Conservation (phyloP, 2,329 filamentous ascomycete species). For the Arthrobotrys iridis region DNA sequence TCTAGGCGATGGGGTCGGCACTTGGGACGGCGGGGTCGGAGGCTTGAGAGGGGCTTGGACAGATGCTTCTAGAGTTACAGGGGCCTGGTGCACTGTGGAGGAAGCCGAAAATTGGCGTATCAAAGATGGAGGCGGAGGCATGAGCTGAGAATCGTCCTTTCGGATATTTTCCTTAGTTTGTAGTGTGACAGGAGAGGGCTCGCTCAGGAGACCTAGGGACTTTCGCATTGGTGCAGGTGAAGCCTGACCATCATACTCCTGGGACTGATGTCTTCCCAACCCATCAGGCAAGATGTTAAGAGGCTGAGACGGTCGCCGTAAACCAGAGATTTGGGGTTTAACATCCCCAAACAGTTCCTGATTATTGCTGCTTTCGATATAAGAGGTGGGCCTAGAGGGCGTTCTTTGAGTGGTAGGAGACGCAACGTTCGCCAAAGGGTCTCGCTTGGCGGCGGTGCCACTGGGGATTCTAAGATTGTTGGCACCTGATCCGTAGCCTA, state of each 20-base stretch:
- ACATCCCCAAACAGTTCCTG: conserved; percentile 16
- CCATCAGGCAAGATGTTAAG: conserved; percentile 10
- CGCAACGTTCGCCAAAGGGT: conserved; percentile 11
- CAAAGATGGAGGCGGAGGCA: conserved; percentile 45
- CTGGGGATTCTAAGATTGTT: conserved; percentile 14
- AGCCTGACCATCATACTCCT: conserved; percentile 30
- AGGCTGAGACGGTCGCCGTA: conserved; percentile 24
- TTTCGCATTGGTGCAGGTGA: conserved; percentile 38
- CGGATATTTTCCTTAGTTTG: conserved; percentile 14
- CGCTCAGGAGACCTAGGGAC: conserved; percentile 37
- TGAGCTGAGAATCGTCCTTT: conserved; percentile 41
- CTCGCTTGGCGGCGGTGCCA: conserved; percentile 1
- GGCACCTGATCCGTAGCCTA: conserved; percentile 8
- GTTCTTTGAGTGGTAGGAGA: conserved; percentile 23
- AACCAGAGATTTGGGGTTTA: conserved; percentile 13
- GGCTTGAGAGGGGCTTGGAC: conserved; percentile 27
- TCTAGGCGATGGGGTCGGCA: conserved; percentile 44
- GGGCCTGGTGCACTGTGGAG: background rate
- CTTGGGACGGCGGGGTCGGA: conserved; percentile 39
- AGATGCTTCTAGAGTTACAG: conserved; percentile 19
- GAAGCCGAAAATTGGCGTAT: conserved; percentile 32
- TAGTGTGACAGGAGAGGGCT: conserved; percentile 13
- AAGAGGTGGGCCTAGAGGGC: conserved; percentile 28
- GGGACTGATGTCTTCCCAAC: background rate
- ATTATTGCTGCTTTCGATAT: conserved; percentile 13